Conservation (phyloP, 768 basidiomycete genomes). For the Boletus reticuloceps region DNA sequence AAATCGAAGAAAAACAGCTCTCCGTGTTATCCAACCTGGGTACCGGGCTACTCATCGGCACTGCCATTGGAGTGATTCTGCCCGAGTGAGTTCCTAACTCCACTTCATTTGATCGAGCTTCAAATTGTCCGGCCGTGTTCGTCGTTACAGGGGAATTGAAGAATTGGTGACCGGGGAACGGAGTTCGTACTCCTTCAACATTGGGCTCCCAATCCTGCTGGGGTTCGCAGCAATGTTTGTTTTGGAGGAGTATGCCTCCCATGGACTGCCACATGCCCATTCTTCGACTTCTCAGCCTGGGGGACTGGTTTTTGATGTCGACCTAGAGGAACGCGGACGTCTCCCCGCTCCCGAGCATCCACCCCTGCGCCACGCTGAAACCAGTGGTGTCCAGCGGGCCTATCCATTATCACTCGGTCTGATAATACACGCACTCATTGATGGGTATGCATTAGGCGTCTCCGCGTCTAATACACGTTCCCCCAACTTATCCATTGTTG, state of each 20-base stretch:
- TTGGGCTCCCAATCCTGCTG: slow-evolving; percentile 61
- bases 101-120: background rate
- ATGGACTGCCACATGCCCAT: slow-evolving; percentile 39
- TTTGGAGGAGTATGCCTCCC: slow-evolving; percentile 60
- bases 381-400: slow-evolving; percentile 39
- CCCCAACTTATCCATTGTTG: slow-evolving; percentile 66
- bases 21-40: slow-evolving; percentile 56
- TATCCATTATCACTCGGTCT: slow-evolving; percentile 83
- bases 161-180: slow-evolving; percentile 39
- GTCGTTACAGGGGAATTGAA: slow-evolving; percentile 66
- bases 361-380: background rate
- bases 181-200: slow-evolving; percentile 46
- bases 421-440: slow-evolving; percentile 83
- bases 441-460: slow-evolving; percentile 90
- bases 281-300: slow-evolving; percentile 12
- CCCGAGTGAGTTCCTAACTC: slow-evolving; percentile 71
- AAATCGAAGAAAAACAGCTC: slow-evolving; percentile 43
- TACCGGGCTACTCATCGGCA: slow-evolving; percentile 84
- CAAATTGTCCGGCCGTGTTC: background rate
- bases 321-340: slow-evolving; percentile 56
- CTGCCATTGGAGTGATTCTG: slow-evolving; percentile 87
- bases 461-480: slow-evolving; percentile 48
- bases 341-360: slow-evolving; percentile 21
- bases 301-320: slow-evolving; percentile 51
- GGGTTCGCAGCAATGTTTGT: slow-evolving; percentile 60